Conservation (phyloP, 768 basidiomycete genomes). For the Hemileccinum impolitum region DNA sequence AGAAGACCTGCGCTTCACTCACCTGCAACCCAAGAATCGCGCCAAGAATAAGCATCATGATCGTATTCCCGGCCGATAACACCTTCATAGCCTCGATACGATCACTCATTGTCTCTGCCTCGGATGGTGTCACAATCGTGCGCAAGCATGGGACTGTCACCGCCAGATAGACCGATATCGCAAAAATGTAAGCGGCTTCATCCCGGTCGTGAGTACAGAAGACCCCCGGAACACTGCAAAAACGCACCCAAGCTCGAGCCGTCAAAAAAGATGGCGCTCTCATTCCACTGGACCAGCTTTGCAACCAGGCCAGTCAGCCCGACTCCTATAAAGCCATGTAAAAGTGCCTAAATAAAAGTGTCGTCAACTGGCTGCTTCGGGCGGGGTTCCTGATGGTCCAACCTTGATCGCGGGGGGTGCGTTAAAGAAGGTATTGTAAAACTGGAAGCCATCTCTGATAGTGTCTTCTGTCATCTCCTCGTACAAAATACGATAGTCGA, state of each 20-base stretch:
- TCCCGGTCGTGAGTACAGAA: constrained; percentile 12
- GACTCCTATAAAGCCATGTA: constrained; percentile 82
- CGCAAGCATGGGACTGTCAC: constrained; percentile 78
- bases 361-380: neutral
- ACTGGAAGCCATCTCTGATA: constrained; percentile 76
- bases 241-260: constrained; percentile 76
- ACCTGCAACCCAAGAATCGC: constrained; percentile 73
- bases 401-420: constrained; percentile 94
- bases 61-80: constrained; percentile 82
- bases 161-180: constrained; percentile 74
- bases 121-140: constrained; percentile 63
- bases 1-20: constrained; percentile 21
- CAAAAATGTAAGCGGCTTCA: constrained; percentile 73
- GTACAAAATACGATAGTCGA: constrained; percentile 86
- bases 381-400: constrained; percentile 13
- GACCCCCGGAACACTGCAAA: neutral
- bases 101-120: constrained; percentile 58
- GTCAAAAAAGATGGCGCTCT: constrained; percentile 94
- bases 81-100: constrained; percentile 77
- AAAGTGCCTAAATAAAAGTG: constrained; percentile 54
- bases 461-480: constrained; percentile 58
- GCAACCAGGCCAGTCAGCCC: constrained; percentile 70
- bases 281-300: constrained; percentile 86
- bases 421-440: constrained; percentile 91
- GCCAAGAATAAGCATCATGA: constrained; percentile 67